phyloP scores from a whole-genome alignment of 441 rosid species.

The Corymbia citriodora region DNA sequence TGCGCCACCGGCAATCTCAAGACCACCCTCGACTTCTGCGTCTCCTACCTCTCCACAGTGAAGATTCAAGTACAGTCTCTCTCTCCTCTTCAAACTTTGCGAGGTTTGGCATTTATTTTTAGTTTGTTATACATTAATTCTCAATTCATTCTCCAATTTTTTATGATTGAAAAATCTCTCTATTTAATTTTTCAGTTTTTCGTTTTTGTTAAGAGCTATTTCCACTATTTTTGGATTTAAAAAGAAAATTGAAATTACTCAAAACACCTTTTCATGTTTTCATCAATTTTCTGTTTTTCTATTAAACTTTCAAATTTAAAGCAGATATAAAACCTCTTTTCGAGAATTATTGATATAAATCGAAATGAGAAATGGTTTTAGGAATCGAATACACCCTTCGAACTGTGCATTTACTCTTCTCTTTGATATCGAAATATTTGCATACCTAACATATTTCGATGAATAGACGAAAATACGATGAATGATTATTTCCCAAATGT shows the following conservation, averaged over 20 bases:
- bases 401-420: not conserved
- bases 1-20: constrained; percentile 19
- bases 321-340: not conserved
- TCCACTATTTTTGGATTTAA: not conserved
- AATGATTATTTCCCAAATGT: not conserved
- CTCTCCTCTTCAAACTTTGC: no score
- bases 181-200: not conserved
- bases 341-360: no score
- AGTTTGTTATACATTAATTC: no score
- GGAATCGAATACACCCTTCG: not conserved
- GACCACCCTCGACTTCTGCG: constrained; percentile 37
- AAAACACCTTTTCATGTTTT: not conserved
- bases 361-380: not conserved
- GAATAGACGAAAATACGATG: no score
- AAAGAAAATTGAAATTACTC: not conserved
- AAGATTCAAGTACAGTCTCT: constrained; percentile 32
- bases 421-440: no score
- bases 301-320: not conserved
- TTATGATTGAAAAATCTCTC: not conserved
- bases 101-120: no score
- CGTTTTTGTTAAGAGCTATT: not conserved
- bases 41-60: constrained; percentile 45
- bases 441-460: accelerated
- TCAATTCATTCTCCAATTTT: no score
- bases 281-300: no score